Percentiles rank a stretch among this genome's conserved stretches.
Evolutionary conservation across 805 yeast genomes (phyloP).

Genomic region (Starmerella bombicola): DNA sequence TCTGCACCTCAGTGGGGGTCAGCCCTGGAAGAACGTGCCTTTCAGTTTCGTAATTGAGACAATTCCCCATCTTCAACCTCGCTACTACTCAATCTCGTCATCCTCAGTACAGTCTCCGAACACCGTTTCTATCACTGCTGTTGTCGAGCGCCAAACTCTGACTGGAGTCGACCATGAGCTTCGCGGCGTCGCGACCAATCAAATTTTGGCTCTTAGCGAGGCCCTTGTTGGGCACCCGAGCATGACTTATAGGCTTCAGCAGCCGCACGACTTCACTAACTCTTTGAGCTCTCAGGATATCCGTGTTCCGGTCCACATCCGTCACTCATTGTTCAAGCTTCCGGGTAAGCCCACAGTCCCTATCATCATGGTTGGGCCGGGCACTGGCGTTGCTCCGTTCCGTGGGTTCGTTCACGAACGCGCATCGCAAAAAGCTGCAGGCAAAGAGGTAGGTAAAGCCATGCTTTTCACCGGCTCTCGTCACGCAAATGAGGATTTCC

Average conservation of each 20-base stretch:
- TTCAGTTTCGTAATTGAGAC: constrained; percentile 75
- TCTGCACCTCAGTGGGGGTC: constrained; percentile 45
- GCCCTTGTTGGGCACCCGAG: constrained; percentile 38
- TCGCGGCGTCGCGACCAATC: constrained; percentile 84
- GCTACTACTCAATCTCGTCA: constrained; percentile 92
- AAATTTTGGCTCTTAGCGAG: constrained; percentile 58
- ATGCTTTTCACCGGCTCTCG: constrained; percentile 82
- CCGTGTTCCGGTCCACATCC: constrained; percentile 78
- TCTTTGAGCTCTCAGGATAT: constrained; percentile 30
- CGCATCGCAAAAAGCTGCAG: constrained; percentile 42
- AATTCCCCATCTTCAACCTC: constrained; percentile 72
- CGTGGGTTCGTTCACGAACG: constrained; percentile 90
- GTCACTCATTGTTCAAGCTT: constrained; percentile 88
- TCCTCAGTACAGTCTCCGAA: constrained; percentile 68
- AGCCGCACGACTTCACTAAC: constrained; percentile 51
- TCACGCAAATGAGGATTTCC: constrained; percentile 60
- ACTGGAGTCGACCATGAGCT: constrained; percentile 33
- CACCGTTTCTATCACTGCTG: constrained; percentile 74
- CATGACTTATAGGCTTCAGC: constrained; percentile 58
- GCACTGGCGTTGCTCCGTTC: constrained; percentile 98
- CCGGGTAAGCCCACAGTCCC: constrained; percentile 79
- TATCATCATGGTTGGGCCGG: constrained; percentile 89
- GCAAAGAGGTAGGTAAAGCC: constrained; percentile 52
- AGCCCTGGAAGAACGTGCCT: constrained; percentile 66
- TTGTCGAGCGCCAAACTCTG: constrained; percentile 53